Percentiles rank a stretch among this genome's conserved stretches.
Evolutionary conservation across 441 rosid species (phyloP).

Genomic region (Capsella rubella): DNA sequence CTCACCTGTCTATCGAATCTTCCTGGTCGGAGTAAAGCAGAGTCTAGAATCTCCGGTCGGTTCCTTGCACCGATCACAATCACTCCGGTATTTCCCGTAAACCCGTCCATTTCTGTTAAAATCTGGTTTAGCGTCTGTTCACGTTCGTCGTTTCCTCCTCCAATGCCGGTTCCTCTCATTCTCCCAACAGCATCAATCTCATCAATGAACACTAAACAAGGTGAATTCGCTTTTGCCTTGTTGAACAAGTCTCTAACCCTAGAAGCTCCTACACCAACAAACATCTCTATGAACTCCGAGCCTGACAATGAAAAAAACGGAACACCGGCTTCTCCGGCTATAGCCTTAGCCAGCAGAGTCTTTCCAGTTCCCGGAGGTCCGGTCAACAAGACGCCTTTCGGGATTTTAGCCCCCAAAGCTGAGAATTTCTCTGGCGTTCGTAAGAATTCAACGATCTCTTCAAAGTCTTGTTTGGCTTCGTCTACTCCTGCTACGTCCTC

Average conservation of each 20-base stretch:
- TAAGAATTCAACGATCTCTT: slow-evolving; percentile 79
- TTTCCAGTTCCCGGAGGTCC: slow-evolving; percentile 85
- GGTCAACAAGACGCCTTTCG: slow-evolving; percentile 67
- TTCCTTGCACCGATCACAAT: slow-evolving; percentile 79
- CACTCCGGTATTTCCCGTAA: slow-evolving; percentile 69
- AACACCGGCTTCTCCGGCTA: slow-evolving; percentile 83
- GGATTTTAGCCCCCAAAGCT: slow-evolving; percentile 73
- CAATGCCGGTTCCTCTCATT: slow-evolving; percentile 80
- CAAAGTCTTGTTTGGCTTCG: slow-evolving; percentile 84
- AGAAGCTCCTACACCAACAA: slow-evolving; percentile 80
- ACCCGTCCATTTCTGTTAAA: slow-evolving; percentile 85
- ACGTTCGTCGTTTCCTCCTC: slow-evolving; percentile 90
- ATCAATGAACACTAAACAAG: slow-evolving; percentile 78
- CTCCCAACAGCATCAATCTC: slow-evolving; percentile 90
- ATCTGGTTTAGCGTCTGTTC: slow-evolving; percentile 83
- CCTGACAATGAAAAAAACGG: slow-evolving; percentile 81
- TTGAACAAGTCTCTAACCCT: slow-evolving; percentile 82
- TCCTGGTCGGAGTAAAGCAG: slow-evolving; percentile 80
- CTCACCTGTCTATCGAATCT: slow-evolving; percentile 78
- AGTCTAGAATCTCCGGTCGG: slow-evolving; percentile 76
- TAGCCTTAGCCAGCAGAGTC: slow-evolving; percentile 75
- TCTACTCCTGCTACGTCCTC: slow-evolving; percentile 87
- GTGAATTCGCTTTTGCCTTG: slow-evolving; percentile 78
- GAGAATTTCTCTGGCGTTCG: slow-evolving; percentile 71
- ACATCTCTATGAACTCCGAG: slow-evolving; percentile 83